Percentiles rank a stretch among this genome's conserved stretches.
These are phyloP conservation scores for Porpolomopsis calyptriformis DNA, from an alignment of 768 basidiomycete species.

Conservation along the genomic window DNA sequence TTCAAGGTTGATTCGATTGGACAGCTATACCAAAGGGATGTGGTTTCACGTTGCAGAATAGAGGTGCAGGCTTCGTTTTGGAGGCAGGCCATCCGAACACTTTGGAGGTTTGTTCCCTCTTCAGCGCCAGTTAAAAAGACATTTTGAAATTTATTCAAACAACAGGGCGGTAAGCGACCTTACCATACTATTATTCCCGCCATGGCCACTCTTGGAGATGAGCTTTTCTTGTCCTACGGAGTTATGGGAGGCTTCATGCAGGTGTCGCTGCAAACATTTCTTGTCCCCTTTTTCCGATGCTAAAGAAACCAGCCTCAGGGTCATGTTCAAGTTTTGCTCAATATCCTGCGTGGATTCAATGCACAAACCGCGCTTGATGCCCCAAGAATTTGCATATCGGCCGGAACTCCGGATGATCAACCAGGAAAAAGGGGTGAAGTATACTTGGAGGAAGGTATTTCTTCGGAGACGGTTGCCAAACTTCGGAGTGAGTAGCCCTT, in stretches of 20 bases:
- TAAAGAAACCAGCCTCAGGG: slow-evolving; percentile 68
- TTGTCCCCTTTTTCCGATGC: background rate
- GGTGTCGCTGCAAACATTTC: slow-evolving; percentile 22
- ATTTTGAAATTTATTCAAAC: background rate
- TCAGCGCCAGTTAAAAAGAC: background rate
- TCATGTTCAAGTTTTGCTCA: slow-evolving; percentile 88
- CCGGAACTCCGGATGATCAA: slow-evolving; percentile 56
- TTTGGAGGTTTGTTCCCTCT: slow-evolving; percentile 41
- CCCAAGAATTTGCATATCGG: slow-evolving; percentile 92
- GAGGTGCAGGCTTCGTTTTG: slow-evolving; percentile 78
- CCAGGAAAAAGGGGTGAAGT: slow-evolving; percentile 76
- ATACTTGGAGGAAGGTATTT: slow-evolving; percentile 80
- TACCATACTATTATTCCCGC: slow-evolving; percentile 95
- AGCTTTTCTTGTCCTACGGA: slow-evolving; percentile 81
- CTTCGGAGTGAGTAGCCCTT: slow-evolving; percentile 44
- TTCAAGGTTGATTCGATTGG: background rate
- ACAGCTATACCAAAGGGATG: slow-evolving; percentile 85
- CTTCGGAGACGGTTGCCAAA: slow-evolving; percentile 46
- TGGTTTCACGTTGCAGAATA: slow-evolving; percentile 94
- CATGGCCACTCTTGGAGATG: slow-evolving; percentile 64
- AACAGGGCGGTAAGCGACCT: slow-evolving; percentile 67
- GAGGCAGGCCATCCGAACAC: slow-evolving; percentile 77
- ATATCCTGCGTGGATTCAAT: slow-evolving; percentile 78
- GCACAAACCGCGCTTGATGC: slow-evolving; percentile 88
- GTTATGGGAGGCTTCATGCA: slow-evolving; percentile 94